Evolutionary conservation across 164 flowering plant genomes (phyloP), one percentile per base, ranked within the genome.

Genomic region (Aristolochia fimbriata): DNA sequence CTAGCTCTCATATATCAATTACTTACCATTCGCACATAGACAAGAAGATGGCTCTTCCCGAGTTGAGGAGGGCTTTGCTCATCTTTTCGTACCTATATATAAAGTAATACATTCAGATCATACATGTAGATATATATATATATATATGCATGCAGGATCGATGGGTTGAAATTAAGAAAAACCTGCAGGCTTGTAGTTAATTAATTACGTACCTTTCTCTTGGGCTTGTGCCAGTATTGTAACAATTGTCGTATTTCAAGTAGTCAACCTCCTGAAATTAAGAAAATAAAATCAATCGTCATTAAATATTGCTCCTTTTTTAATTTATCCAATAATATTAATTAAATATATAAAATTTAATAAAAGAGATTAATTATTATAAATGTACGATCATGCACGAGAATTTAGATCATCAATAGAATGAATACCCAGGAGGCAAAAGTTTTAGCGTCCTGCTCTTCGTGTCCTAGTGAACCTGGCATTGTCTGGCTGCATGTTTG

Each of bases 11-110:
- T n/a, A n/a, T n/a, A n/a, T n/a, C n/a, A n/a, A n/a, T n/a, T n/a
- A 5, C 77, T 65, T 31, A 87, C 94, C 94, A 84, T 81, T 87
- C 94, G 65, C 94, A 87, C 15, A 87, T 54, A 41, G 94, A 83
- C 65, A 68, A 87, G 52, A 80, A 79, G 60, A 87, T 87, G 49
- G 74, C 12, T 62, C 94, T 78, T 62, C 91, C 88, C 6, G 84
- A 76, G 50, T 79, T 73, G 33, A 67, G 61, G 27, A 87, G 75
- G 9, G 94, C 94, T 53, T 80, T 66, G 51, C 81, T 78, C 94
- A 87, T 87, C 58, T 51, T 65, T n/a, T 79, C 78, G 58, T 77
- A 86, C 77, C 93, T 84, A 58, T 67, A 16, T 9, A 46, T 45
- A 0, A 47, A 48, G 3, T 8, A 31, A 51, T 47, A n/a, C n/a